Evolutionary conservation across 345 rosid species (phyloP).

Genomic region (Toxicodendron radicans): DNA sequence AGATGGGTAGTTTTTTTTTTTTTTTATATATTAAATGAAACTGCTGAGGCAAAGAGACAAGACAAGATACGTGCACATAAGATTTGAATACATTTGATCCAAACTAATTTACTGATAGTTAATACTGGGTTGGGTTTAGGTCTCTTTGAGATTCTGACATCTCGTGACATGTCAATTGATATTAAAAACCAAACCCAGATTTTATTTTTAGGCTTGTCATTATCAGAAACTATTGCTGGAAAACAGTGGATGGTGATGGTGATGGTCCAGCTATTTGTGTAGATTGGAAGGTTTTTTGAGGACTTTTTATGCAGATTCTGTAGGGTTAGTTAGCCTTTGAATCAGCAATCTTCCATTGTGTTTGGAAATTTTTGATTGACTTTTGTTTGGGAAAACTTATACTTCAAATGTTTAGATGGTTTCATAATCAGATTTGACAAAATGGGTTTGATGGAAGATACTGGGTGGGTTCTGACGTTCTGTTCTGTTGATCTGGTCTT

Average conservation of each 20-base stretch:
- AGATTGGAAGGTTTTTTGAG: conserved; percentile 1
- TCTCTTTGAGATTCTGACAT: conserved; percentile 4
- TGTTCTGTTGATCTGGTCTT: too few relatives aligned
- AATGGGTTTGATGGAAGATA: background rate
- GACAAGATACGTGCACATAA: conserved; percentile 2
- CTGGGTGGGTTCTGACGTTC: too few relatives aligned
- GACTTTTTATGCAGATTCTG: background rate
- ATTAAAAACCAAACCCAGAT: background rate
- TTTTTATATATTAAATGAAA: background rate
- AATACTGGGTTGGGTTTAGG: conserved; percentile 21
- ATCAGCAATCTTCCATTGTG: background rate
- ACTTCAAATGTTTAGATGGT: background rate
- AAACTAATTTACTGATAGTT: background rate
- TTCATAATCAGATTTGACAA: background rate
- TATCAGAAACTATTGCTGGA: background rate
- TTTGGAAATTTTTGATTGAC: background rate
- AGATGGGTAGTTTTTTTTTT: too few relatives aligned
- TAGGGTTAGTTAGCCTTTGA: conserved; percentile 1
- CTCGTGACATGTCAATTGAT: conserved; percentile 16
- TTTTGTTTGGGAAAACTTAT: background rate
- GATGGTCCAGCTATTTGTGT: background rate
- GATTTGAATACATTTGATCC: background rate
- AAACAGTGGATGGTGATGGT: background rate
- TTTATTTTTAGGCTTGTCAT: background rate
- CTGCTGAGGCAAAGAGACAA: background rate